Evolutionary conservation across 2,329 filamentous ascomycete species (phyloP), one percentile per base, ranked within the genome.

Genomic region (Beauveria varroae): DNA sequence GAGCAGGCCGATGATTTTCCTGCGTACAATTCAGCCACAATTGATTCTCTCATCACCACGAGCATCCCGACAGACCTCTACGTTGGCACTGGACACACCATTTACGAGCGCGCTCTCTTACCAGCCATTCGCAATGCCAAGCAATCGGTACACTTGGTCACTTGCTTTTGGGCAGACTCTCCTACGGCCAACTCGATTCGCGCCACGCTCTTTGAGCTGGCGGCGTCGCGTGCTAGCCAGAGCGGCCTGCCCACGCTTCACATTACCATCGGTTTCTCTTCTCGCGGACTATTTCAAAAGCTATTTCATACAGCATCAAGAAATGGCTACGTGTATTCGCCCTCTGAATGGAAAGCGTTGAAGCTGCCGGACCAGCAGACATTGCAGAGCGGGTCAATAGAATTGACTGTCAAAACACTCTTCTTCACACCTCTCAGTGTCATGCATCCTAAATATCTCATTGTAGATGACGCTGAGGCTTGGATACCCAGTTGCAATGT

Each of bases 401-500:
- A 92, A 57, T 69, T 96, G 40, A 77, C 80, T 0, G 83, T 92
- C 61, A 93, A 91, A 76, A 91, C 86, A 64, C 78, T 93, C 8
- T 96, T 96, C 72, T 85, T 93, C 64, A 77, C 86, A 2, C 91
- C 91, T 0, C 86, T 95, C 63, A 91, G 89, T 68, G 87, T 96
- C n/a, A 89, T 95, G 85, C 91, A 96, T 69, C 88, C 90, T 0
- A 96, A 96, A 68, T 93, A 90, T 66, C 79, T 93, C 43, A 79
- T 95, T 16, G 73, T 93, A 1, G 91, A 96, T 70, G 81, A 87
- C 0, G 72, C 77, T 37, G 79, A 75, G 2, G 88, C 88, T 0
- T 87, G 88, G 67, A 72, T 95, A 10, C 90, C 90, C 0, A 91
- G 88, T 67, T 93, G 89, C 72, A 96, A 96, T 67, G 84, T 96